A percentile compares a stretch with the other conserved stretches of the same genome.
Conservation (phyloP, 78 protist genomes). For the Cavenderia fasciculata region DNA sequence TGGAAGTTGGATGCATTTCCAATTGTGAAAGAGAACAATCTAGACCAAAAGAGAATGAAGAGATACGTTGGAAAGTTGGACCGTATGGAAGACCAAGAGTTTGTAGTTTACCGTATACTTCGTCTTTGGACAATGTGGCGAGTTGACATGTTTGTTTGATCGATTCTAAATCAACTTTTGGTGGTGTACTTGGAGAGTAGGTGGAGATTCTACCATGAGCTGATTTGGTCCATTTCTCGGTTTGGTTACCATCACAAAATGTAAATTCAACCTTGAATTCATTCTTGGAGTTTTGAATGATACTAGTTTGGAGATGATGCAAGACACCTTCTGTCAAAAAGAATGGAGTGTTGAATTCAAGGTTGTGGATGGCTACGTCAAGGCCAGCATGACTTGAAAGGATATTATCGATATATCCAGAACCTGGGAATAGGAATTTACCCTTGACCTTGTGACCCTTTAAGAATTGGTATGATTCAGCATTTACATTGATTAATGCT, state of each 20-base stretch:
- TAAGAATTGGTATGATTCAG: slow-evolving; percentile 17
- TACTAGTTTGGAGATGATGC: slow-evolving; percentile 18
- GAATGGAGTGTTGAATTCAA: slow-evolving; percentile 48
- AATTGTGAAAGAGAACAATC: slow-evolving; percentile 2
- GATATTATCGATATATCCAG: slow-evolving; percentile 55
- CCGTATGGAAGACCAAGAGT: slow-evolving; percentile 55
- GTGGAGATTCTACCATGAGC: slow-evolving; percentile 41
- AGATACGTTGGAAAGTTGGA: slow-evolving; percentile 64
- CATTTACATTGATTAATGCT: slow-evolving; percentile 10
- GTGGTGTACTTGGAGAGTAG: neutral
- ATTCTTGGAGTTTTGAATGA: slow-evolving; percentile 2
- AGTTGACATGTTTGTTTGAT: neutral
- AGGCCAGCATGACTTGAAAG: neutral
- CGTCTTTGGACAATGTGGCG: slow-evolving; percentile 4
- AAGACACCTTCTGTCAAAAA: slow-evolving; percentile 47
- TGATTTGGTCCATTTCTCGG: slow-evolving; percentile 51
- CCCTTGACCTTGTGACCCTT: slow-evolving; percentile 71
- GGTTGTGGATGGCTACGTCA: slow-evolving; percentile 30
- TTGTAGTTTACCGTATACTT: slow-evolving; percentile 24
- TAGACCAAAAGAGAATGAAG: neutral
- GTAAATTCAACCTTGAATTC: slow-evolving; percentile 50
- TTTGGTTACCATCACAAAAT: slow-evolving; percentile 10
- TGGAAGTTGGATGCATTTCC: neutral
- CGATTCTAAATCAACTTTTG: slow-evolving; percentile 2
- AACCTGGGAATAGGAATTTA: slow-evolving; percentile 60